These are phyloP conservation scores for Aspergillus sp. DNA, from an alignment of 2,329 filamentous ascomycete genomes.

Conservation along the genomic window DNA sequence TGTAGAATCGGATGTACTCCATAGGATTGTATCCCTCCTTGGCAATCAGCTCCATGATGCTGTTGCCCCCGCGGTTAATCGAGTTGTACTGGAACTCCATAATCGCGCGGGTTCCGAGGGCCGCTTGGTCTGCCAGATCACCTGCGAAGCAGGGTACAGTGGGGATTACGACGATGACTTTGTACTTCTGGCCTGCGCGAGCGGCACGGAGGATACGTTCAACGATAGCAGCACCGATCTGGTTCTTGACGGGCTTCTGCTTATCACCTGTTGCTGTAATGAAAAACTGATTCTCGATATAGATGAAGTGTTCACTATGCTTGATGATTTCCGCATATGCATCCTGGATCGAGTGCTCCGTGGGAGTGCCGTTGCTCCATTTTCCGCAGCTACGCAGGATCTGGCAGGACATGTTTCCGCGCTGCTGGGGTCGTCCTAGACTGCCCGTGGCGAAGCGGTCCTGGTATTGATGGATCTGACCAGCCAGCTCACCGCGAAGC, in stretches of 20 bases:
- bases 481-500: constrained; percentile 41
- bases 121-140: constrained; percentile 79
- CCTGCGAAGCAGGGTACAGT: constrained; percentile 92
- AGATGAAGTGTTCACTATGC: constrained; percentile 87
- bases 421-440: constrained; percentile 18
- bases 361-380: constrained; percentile 91
- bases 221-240: constrained; percentile 86
- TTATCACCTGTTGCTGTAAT: constrained; percentile 88
- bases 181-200: constrained; percentile 82
- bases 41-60: constrained; percentile 78
- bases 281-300: constrained; percentile 99
- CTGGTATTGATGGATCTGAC: constrained; percentile 47
- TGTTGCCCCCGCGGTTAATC: constrained; percentile 87
- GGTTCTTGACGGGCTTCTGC: constrained; percentile 83
- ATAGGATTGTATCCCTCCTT: constrained; percentile 75
- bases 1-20: constrained; percentile 90
- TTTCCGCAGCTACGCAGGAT: constrained; percentile 79
- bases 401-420: constrained; percentile 40
- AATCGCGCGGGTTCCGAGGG: constrained; percentile 83
- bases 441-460: constrained; percentile 32
- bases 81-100: constrained; percentile 99
- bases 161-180: constrained; percentile 85
- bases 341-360: constrained; percentile 79
- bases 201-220: constrained; percentile 80
- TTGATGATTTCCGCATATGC: constrained; percentile 82